Percentiles rank a stretch among this genome's conserved stretches.
Conservation (phyloP, 78 protist genomes). For the Pigoraptor vietnamica region DNA sequence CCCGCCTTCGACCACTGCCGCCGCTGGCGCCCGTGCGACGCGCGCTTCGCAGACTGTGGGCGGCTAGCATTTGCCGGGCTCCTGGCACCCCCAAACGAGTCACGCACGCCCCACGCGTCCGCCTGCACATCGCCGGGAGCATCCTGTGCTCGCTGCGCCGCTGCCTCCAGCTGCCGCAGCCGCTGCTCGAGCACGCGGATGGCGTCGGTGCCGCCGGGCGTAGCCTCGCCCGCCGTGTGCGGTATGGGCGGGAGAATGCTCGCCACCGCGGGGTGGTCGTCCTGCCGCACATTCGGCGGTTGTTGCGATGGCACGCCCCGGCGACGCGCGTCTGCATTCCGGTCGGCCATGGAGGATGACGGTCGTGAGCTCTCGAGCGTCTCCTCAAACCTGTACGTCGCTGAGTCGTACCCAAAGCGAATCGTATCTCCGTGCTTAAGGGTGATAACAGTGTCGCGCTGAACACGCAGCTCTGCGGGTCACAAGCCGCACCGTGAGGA, state of each 20-base stretch:
- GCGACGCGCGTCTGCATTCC: too few species aligned
- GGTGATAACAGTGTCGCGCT: neutral
- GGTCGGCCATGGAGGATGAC: neutral
- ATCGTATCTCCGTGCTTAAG: neutral
- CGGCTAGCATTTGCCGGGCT: neutral
- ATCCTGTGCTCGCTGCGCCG: neutral
- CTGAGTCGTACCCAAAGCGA: neutral
- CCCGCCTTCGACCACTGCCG: neutral
- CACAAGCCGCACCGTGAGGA: neutral
- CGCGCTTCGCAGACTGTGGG: neutral
- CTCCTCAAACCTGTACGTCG: neutral
- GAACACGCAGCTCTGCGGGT: neutral
- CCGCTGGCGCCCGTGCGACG: neutral
- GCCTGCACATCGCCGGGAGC: neutral
- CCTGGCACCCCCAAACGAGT: neutral
- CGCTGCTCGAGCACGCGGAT: neutral
- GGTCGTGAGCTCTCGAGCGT: neutral
- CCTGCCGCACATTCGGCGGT: too few species aligned
- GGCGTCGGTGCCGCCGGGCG: neutral
- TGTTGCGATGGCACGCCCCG: too few species aligned
- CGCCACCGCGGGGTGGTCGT: neutral
- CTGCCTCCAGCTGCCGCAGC: neutral
- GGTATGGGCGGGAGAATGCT: neutral
- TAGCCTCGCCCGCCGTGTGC: neutral
- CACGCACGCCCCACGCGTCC: neutral